Evolutionary conservation across 225 moss, liverwort and hornwort genomes (phyloP), one percentile per base, ranked within the genome.

Genomic region (Physcomitrellopsis africana): DNA sequence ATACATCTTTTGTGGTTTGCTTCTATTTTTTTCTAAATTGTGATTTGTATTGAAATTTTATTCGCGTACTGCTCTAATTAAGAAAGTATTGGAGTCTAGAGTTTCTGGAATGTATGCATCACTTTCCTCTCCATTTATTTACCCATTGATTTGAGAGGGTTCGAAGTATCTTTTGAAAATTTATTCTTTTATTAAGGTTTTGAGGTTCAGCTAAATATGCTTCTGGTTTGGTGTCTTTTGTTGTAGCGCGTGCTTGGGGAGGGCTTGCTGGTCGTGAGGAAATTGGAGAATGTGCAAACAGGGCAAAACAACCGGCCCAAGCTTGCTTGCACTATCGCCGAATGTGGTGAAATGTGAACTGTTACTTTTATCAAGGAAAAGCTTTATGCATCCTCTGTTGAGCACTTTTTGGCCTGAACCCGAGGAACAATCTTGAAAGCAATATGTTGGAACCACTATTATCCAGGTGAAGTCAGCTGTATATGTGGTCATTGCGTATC

Each of bases 281-380:
- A 90, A 77, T 86, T 92, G 29, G 92, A 92, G 73, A 92, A 92
- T 44, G 92, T 92, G 19, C 92, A 92, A 83, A 92, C 92, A 48
- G 92, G 92, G 22, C 92, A 85, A 72, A 92, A 92, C 61, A 92
- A 90, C 67, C 84, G 92, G 18, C 92, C 92, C n/a, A 92, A 92
- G 79, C 90, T 92, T 27, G 89, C 88, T 18, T 92, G 92, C 72
- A 90, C 90, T 10, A 82, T 90, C 70, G 90, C 90, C 15, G 90
- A 93, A 45, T 93, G 92, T 75, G 90, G 92, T 43, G 92, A 93
- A 73, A 90, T 93, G 92, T 93, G 64, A 81, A 22, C 19, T 69
- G 61, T 27, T 70, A 16, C 13, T 70, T 77, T 9, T 27, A 8
- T 49, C 22, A 32, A 23, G 14, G 23, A 11, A 41, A 48, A 59